Conservation (phyloP, 495 filamentous ascomycete species). For the Evernia prunastri region DNA sequence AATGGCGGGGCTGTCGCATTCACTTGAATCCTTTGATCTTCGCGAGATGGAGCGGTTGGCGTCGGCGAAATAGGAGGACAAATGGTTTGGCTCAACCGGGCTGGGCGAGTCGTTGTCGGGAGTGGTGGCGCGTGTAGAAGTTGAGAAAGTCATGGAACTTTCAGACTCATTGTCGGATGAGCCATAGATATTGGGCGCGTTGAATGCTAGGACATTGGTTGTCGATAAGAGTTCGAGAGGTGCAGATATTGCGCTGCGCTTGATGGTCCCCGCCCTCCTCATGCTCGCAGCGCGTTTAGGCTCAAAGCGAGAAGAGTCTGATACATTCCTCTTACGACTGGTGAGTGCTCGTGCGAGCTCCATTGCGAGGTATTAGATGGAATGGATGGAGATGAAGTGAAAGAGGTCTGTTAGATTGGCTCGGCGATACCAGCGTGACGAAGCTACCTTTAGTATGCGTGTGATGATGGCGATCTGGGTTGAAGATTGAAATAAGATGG, state of each 20-base stretch:
- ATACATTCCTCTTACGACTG: conserved; percentile 44
- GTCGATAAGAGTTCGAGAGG: conserved; percentile 85
- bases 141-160: conserved; percentile 48
- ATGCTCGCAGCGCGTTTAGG: conserved; percentile 44
- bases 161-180: conserved; percentile 54
- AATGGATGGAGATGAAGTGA: conserved; percentile 26
- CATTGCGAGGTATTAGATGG: conserved; percentile 39
- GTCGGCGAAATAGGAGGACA: conserved; percentile 69
- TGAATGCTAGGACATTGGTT: conserved; percentile 92
- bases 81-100: conserved; percentile 63
- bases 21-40: conserved; percentile 33
- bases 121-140: conserved; percentile 56
- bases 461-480: conserved; percentile 13
- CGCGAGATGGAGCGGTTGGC: conserved; percentile 38
- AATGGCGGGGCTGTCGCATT: conserved; percentile 53
- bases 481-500: conserved; percentile 8
- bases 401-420: not conserved
- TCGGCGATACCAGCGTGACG: conserved; percentile 12
- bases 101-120: conserved; percentile 68
- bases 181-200: conserved; percentile 71
- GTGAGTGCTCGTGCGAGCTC: conserved; percentile 65
- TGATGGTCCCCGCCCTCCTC: conserved; percentile 44
- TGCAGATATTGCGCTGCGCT: conserved; percentile 68
- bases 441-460: conserved; percentile 3
- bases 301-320: conserved; percentile 44